Percentiles rank a stretch among this genome's conserved stretches.
These are phyloP conservation scores for Chlamydomonas schloesseri DNA, from an alignment of 139 green algal species.

Conservation along the genomic window DNA sequence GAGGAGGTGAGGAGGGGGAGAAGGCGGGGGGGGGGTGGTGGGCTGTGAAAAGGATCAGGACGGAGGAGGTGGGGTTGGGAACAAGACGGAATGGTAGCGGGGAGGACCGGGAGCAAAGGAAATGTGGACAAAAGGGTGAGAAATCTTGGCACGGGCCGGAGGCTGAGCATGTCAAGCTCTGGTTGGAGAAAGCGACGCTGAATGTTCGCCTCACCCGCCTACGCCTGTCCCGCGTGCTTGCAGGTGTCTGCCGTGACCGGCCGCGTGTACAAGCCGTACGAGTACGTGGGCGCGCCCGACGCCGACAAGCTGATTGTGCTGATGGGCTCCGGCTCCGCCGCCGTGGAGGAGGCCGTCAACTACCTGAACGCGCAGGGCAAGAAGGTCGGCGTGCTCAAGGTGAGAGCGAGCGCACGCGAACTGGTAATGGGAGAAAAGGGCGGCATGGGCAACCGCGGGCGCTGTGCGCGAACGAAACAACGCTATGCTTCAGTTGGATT, in stretches of 20 bases:
- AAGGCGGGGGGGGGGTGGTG: no score
- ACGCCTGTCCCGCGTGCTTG: no score
- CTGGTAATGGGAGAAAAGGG: background rate
- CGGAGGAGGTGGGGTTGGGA: background rate
- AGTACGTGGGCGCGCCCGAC: conserved; percentile 63
- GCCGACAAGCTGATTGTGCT: conserved; percentile 63
- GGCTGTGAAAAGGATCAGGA: no score
- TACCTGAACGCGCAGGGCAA: conserved; percentile 46
- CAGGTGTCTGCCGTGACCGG: conserved; percentile 61
- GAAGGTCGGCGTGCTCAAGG: conserved; percentile 66
- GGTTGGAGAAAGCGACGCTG: no score
- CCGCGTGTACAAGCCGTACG: conserved; percentile 64
- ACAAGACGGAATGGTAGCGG: background rate
- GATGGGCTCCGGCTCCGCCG: conserved; percentile 65
- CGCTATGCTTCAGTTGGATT: no score
- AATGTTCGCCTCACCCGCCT: no score
- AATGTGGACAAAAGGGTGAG: no score
- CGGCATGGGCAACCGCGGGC: background rate
- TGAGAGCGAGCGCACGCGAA: conserved; percentile 20
- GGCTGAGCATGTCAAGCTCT: no score
- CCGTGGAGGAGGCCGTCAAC: conserved; percentile 57
- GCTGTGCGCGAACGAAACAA: background rate
- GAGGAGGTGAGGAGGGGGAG: conserved; percentile 12
- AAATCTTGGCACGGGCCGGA: no score
- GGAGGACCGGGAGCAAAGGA: background rate